Conservation (phyloP, 371 early-diverging fungal genomes). For the Mortierella sp. region DNA sequence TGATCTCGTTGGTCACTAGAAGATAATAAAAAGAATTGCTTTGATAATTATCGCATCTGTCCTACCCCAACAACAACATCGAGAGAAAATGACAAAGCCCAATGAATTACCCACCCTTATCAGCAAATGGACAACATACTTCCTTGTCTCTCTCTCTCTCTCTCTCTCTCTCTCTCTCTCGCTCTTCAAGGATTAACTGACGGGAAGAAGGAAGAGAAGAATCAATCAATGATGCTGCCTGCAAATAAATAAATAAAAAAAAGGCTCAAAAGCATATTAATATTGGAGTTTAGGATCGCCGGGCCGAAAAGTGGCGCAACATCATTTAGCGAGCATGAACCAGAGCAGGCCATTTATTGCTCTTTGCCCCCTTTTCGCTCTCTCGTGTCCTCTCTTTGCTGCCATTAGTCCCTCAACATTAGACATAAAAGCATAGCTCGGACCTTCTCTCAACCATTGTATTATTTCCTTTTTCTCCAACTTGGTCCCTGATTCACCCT, state of each 20-base stretch:
- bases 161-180: not conserved
- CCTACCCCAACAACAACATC: not conserved
- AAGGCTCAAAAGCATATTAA: not conserved
- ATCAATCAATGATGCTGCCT: too few relatives aligned
- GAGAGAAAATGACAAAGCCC: not conserved
- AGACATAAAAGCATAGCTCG: not conserved
- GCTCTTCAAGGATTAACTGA: not conserved
- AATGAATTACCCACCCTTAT: not conserved
- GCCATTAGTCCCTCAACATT: not conserved
- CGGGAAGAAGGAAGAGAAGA: not conserved
- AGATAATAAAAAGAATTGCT: not conserved
- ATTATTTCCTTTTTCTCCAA: not conserved
- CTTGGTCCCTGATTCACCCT: not conserved
- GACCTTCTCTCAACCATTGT: not conserved
- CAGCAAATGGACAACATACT: not conserved
- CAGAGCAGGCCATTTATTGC: not conserved
- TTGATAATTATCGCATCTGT: not conserved
- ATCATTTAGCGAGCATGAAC: not conserved
- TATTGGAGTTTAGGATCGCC: conserved; percentile 10
- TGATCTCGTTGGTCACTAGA: too few relatives aligned
- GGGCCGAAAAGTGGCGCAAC: conserved; percentile 6
- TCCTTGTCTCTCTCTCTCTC: too few relatives aligned
- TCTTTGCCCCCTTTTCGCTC: not conserved
- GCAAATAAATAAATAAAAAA: not conserved
- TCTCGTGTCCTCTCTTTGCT: not conserved